Conservation (phyloP, 1,139 yeast genomes). For the Kodamaea fungicola region DNA sequence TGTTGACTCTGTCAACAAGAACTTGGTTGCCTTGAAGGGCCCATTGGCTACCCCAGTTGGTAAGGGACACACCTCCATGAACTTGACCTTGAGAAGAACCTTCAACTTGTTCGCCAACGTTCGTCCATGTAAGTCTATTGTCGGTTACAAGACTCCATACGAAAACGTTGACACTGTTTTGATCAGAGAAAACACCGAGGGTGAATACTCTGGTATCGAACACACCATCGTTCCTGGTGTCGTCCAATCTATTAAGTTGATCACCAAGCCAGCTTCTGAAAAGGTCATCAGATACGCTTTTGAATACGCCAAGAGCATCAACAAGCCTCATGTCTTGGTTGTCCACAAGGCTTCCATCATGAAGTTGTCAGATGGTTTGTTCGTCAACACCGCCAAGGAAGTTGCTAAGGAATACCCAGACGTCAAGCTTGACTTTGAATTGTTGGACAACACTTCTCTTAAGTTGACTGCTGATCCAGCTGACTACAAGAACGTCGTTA, state of each 20-base stretch:
- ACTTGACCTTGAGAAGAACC: slow-evolving; percentile 95
- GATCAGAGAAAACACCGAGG: slow-evolving; percentile 98
- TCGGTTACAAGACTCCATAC: slow-evolving; percentile 93
- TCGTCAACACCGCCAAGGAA: slow-evolving; percentile 87
- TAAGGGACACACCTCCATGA: slow-evolving; percentile 96
- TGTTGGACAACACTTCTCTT: slow-evolving; percentile 93
- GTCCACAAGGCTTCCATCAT: slow-evolving; percentile 98
- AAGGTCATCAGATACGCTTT: slow-evolving; percentile 95
- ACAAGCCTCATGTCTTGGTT: slow-evolving; percentile 85
- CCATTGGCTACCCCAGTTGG: slow-evolving; percentile 98
- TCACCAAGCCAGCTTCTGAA: slow-evolving; percentile 94
- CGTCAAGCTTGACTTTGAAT: slow-evolving; percentile 75
- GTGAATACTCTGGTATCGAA: slow-evolving; percentile 98
- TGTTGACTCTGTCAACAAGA: slow-evolving; percentile 86
- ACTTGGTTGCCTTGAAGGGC: slow-evolving; percentile 94
- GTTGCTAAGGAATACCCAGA: slow-evolving; percentile 91
- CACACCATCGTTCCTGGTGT: slow-evolving; percentile 98
- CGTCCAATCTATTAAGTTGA: slow-evolving; percentile 94
- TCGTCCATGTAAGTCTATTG: slow-evolving; percentile 92
- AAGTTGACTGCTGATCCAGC: slow-evolving; percentile 86
- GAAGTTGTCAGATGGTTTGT: slow-evolving; percentile 97
- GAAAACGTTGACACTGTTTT: slow-evolving; percentile 91
- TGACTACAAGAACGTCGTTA: slow-evolving; percentile 74
- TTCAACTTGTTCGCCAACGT: slow-evolving; percentile 95
- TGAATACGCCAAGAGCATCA: slow-evolving; percentile 88